These are phyloP conservation scores for Annulohypoxylon maeteangense DNA, from an alignment of 495 filamentous ascomycete genomes.

Conservation along the genomic window DNA sequence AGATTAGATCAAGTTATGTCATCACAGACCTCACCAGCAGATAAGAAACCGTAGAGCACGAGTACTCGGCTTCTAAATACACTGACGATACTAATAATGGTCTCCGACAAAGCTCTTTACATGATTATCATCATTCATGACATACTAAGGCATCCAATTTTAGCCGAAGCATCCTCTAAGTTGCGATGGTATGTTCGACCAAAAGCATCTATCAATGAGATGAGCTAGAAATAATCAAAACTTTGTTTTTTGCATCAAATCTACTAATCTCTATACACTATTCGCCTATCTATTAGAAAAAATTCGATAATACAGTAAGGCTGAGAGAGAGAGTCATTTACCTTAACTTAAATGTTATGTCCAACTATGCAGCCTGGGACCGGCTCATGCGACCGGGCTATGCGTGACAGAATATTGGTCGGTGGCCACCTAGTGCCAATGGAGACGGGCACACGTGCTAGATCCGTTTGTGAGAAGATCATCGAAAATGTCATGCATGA, in stretches of 20 bases:
- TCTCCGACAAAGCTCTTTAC: conserved; percentile 59
- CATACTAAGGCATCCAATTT: conserved; percentile 29
- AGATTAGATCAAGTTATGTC: conserved; percentile 68
- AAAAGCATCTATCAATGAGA: not conserved
- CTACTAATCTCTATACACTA: not conserved
- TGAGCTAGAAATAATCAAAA: not conserved
- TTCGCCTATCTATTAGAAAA: conserved; percentile 9
- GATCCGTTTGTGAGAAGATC: conserved; percentile 33
- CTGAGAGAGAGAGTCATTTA: conserved; percentile 28
- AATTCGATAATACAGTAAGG: not conserved
- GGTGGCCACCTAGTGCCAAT: conserved; percentile 5
- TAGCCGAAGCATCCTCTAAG: conserved; percentile 18
- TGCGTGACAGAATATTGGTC: conserved; percentile 20
- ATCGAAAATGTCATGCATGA: conserved; percentile 13
- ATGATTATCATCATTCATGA: conserved; percentile 57
- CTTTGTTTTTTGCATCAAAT: not conserved
- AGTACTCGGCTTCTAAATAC: conserved; percentile 56
- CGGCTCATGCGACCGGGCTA: conserved; percentile 17
- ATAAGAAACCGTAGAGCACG: conserved; percentile 59
- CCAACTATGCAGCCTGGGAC: conserved; percentile 32
- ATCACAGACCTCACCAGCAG: conserved; percentile 59
- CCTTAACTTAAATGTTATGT: conserved; percentile 4
- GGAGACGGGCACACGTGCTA: conserved; percentile 36
- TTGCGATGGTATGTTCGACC: not conserved
- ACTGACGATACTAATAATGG: conserved; percentile 30